Percentiles rank a stretch among this genome's conserved stretches.
Conservation (phyloP, 176 grass and related monocot genomes). For the Zoysia pacifica region DNA sequence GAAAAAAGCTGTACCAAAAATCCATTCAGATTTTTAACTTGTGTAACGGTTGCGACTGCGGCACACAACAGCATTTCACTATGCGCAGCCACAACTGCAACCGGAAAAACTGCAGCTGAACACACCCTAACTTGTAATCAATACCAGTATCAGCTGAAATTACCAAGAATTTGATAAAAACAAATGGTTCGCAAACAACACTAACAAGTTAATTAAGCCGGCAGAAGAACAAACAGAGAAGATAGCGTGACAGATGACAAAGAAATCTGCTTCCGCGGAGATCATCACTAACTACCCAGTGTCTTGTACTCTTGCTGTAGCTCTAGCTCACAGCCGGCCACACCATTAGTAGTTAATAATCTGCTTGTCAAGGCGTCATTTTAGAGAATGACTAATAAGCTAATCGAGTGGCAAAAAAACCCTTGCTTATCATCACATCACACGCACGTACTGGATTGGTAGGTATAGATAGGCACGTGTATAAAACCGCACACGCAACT, state of each 20-base stretch:
- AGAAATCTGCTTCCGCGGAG: background rate
- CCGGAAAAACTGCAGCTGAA: no score
- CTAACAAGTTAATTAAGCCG: background rate
- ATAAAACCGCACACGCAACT: conserved; percentile 30
- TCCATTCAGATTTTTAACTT: no score
- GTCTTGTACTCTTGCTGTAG: background rate
- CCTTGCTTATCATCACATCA: background rate
- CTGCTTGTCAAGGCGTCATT: background rate
- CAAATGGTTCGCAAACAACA: no score
- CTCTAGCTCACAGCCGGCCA: background rate
- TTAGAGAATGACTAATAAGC: background rate
- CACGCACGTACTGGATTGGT: background rate
- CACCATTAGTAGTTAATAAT: background rate
- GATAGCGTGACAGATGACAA: background rate
- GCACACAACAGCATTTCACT: no score
- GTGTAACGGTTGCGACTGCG: no score
- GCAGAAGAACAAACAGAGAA: background rate
- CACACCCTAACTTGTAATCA: no score
- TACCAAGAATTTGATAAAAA: no score
- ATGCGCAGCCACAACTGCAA: no score
- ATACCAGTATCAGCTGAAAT: no score
- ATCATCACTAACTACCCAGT: no score
- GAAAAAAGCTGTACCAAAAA: no score
- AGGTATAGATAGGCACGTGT: background rate
- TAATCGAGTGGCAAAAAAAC: conserved; percentile 1